Evolutionary conservation across 257 asterid genomes (phyloP), one percentile per base, ranked within the genome.

Genomic region (Avicennia marina): DNA sequence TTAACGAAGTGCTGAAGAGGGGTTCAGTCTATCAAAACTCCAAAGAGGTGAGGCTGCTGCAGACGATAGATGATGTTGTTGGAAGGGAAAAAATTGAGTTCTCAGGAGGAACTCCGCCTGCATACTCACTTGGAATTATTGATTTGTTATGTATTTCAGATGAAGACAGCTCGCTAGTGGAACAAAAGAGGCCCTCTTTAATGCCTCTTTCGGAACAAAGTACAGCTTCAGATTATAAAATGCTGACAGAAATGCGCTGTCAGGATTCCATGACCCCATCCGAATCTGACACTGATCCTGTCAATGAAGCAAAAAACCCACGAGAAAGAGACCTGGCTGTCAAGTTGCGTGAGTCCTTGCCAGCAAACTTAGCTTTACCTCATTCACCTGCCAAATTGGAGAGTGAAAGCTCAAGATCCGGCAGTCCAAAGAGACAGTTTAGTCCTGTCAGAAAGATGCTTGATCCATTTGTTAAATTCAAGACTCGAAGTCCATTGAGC

Each of bases 21-120:
- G 93, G 86, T 45, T 91, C 95, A 0, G 86, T 87, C 7, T 83
- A 83, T 68, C 89, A 78, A 60, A 82, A 93, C 66, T 87, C 96
- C 32, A 76, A 64, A 53, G 94, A 85, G 46, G 72, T 75, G 66
- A 69, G 62, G 51, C 36, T 61, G 25, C 31, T 50, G 47, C 74
- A 68, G 65, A 62, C 18, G 71, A 73, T 48, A 68, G 41, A 71
- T 4, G 79, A 69, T 15, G 56, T 50, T 53, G 56, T 38, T 42
- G 88, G 62, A 39, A 83, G 98, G 86, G 60, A 71, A 57, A 93
- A 89, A 53, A 86, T 82, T 2, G 95, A 89, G 70, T 68, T 89
- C 49, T 74, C 97, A 6, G 34, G 76, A 18, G 81, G 70, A 34
- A 69, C 71, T 63, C 69, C 65, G 3, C 54, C 80, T 16, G 21